These are phyloP conservation scores for Mortierella sp. DNA, from an alignment of 371 early-diverging fungal genomes.

Conservation along the genomic window DNA sequence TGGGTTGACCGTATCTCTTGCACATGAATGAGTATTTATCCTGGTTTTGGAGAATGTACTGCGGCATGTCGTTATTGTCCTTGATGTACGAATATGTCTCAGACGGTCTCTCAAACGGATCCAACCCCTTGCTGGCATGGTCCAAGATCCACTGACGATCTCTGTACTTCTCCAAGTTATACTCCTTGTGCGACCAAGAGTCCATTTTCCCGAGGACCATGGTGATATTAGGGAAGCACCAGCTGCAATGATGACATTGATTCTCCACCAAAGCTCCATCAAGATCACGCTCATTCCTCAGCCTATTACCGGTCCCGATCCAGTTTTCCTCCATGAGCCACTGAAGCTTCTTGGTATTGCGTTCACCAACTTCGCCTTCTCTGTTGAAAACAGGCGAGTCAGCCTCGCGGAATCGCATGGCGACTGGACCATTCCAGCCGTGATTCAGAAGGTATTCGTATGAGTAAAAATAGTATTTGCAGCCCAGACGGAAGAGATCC, in stretches of 20 bases:
- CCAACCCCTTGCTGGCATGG: slow-evolving; percentile 6
- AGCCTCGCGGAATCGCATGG: slow-evolving; percentile 7
- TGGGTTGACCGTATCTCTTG: slow-evolving; percentile 1
- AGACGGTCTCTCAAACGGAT: slow-evolving; percentile 14
- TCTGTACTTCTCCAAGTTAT: background rate
- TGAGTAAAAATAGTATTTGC: slow-evolving; percentile 24
- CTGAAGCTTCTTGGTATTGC: background rate
- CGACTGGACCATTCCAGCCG: slow-evolving; percentile 18
- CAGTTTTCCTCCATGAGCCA: slow-evolving; percentile 5
- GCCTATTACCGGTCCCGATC: background rate
- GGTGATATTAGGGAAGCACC: slow-evolving; percentile 12
- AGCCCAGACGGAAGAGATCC: slow-evolving; percentile 16
- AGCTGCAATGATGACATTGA: slow-evolving; percentile 22
- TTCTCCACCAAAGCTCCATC: background rate
- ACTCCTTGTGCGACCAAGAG: slow-evolving; percentile 18
- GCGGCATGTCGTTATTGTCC: slow-evolving; percentile 14
- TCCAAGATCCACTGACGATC: slow-evolving; percentile 16
- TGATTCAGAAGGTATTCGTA: slow-evolving; percentile 16
- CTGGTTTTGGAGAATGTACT: slow-evolving; percentile 4
- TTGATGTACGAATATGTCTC: slow-evolving; percentile 2
- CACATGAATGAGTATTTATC: slow-evolving; percentile 14
- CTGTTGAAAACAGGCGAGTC: background rate
- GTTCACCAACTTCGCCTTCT: background rate
- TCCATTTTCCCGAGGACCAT: slow-evolving; percentile 7
- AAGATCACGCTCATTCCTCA: background rate